Base-by-base conservation (phyloP, 1,284 basidiomycete species). In the Malassezia restricta region DNA sequence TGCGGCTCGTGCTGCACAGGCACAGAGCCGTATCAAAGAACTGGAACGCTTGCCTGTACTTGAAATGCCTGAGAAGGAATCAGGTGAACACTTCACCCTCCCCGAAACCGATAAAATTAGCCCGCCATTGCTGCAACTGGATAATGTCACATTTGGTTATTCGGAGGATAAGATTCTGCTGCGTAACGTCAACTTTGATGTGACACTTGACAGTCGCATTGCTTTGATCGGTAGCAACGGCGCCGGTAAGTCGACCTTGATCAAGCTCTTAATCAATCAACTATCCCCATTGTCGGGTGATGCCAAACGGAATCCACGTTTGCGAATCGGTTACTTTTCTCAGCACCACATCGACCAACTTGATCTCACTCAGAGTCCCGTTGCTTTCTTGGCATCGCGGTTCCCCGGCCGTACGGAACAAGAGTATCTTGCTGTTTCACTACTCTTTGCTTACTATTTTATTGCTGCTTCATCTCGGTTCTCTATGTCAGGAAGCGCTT, bases 271-370 rank as follows among this genome's bases (percentile, higher is more conserved):
- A 43, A 95, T 87, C 0, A 88, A 87, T n/a, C 87, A 92, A 51
- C 75, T 96, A 24, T 81, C 81, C 54, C 86, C 94, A 0, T 63
- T 83, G 41, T 74, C 78, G 8, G 94, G 94, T 3, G 83, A 89
- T 50, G 82, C 91, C 48, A 90, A 82, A 57, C 82, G 87, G 54
- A 98, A 98, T 74, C 86, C 87, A 41, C 83, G 90, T 44, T 77
- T 96, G 47, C 81, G 94, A 57, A 59, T 73, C 11, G 70, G 70
- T 17, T 66, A 60, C 56, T 73, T 73, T 56, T 62, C 61, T 4
- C 94, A 99, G 72, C 94, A 98, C 75, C 94, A 98, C 73, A 85
- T 99, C 47, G 94, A 99, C 74, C 85, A 86, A 46, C 80, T 99
- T 52, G 82, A 84, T 53, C 82, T 89, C 0, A 80, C 79, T 4